Percentiles rank a stretch among this genome's conserved stretches.
These are phyloP conservation scores for Primulina tabacum DNA, from an alignment of 257 asterid genomes.

Conservation along the genomic window DNA sequence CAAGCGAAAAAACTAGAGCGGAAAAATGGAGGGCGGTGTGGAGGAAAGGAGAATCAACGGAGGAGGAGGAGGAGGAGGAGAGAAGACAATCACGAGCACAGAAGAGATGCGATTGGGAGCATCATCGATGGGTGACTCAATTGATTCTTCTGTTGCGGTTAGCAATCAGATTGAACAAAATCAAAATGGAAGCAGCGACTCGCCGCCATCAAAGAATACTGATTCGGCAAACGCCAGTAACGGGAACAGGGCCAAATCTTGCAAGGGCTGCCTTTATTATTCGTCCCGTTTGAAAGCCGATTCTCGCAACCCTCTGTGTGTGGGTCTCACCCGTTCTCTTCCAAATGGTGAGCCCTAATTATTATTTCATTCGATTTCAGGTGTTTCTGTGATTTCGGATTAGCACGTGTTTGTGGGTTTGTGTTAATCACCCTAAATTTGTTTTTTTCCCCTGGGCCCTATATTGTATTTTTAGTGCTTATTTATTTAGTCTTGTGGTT, in stretches of 20 bases:
- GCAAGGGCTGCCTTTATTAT: constrained; percentile 79
- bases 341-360: constrained; percentile 56
- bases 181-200: constrained; percentile 20
- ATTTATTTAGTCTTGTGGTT: background rate
- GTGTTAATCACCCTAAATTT: background rate
- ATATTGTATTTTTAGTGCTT: background rate
- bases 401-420: background rate
- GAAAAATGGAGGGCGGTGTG: background rate
- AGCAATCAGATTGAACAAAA: constrained; percentile 2
- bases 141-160: background rate
- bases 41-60: constrained; percentile 22
- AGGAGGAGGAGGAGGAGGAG: constrained; percentile 23
- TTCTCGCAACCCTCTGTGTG: constrained; percentile 74
- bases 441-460: background rate
- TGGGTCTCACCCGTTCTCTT: constrained; percentile 75
- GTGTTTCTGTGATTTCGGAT: background rate
- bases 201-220: constrained; percentile 23
- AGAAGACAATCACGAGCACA: constrained; percentile 22
- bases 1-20: background rate
- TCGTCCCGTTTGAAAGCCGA: constrained; percentile 62
- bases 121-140: background rate
- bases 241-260: constrained; percentile 53
- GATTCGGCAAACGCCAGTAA: constrained; percentile 19
- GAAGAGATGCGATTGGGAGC: constrained; percentile 27
- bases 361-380: background rate